Conservation (phyloP, 495 filamentous ascomycete species). For the Aeminium ludgeri region DNA sequence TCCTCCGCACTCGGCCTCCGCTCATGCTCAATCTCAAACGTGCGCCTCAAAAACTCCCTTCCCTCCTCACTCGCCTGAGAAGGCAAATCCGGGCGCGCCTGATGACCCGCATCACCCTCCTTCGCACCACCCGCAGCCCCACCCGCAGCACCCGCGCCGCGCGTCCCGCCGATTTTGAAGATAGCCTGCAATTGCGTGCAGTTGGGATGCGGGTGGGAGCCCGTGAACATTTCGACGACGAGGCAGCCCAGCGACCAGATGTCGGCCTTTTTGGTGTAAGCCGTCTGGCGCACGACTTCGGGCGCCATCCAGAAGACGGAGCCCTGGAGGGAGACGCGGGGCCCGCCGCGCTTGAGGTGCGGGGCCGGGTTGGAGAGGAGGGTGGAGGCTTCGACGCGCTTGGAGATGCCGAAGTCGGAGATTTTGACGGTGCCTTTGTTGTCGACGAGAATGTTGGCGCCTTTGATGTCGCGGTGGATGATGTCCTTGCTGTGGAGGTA, state of each 20-base stretch:
- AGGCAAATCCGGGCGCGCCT: conserved; percentile 78
- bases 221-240: conserved; percentile 98
- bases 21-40: conserved; percentile 90
- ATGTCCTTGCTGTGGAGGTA: conserved; percentile 92
- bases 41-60: conserved; percentile 67
- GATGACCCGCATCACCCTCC: background rate
- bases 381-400: conserved; percentile 75
- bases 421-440: conserved; percentile 99
- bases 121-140: no score
- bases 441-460: conserved; percentile 95
- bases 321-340: conserved; percentile 85
- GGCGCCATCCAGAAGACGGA: conserved; percentile 99
- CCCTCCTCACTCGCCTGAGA: conserved; percentile 73
- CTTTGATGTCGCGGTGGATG: conserved; percentile 98
- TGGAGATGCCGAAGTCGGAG: conserved; percentile 97
- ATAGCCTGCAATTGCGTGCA: conserved; percentile 95
- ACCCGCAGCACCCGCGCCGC: background rate
- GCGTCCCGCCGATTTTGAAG: conserved; percentile 68
- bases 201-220: conserved; percentile 88
- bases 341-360: conserved; percentile 47
- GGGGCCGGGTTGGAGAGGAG: conserved; percentile 31
- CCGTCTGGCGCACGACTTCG: conserved; percentile 93
- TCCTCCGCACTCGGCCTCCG: conserved; percentile 83
- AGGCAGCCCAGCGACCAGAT: conserved; percentile 97
- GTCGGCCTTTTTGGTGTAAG: conserved; percentile 97